phyloP scores from a whole-genome alignment of 768 basidiomycete genomes.

The Daedalea quercina region DNA sequence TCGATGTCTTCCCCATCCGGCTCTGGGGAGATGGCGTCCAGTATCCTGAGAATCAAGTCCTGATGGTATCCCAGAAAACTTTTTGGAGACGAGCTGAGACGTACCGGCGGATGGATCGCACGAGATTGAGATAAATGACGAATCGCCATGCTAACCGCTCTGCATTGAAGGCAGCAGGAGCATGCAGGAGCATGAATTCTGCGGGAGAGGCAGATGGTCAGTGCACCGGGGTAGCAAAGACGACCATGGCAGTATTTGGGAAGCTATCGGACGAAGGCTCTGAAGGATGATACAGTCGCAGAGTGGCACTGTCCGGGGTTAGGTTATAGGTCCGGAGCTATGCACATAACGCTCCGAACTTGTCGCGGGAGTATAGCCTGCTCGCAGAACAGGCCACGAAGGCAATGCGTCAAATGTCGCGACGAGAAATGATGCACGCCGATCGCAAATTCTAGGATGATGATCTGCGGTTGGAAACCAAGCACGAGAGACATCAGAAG shows the following conservation, averaged over 20 bases:
- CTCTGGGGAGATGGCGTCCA: slow-evolving; percentile 69
- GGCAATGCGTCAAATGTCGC: not conserved
- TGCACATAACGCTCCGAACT: not conserved
- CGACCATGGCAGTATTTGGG: not conserved
- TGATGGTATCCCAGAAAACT: slow-evolving; percentile 1
- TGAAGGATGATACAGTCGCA: not conserved
- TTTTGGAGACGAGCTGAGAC: slow-evolving; percentile 12
- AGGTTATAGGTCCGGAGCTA: not conserved
- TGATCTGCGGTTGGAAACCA: too few species aligned
- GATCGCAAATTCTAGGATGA: too few species aligned
- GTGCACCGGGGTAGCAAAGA: not conserved
- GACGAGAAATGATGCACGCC: too few species aligned
- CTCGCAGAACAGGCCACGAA: not conserved
- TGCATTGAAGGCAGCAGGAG: slow-evolving; percentile 67
- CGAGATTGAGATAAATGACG: slow-evolving; percentile 84
- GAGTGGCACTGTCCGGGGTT: not conserved
- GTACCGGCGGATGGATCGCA: slow-evolving; percentile 72
- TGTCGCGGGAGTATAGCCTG: not conserved
- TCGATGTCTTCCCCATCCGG: slow-evolving; percentile 56
- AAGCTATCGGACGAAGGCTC: not conserved
- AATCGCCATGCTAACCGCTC: slow-evolving; percentile 83
- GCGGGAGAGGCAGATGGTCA: slow-evolving; percentile 9
- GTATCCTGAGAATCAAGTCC: slow-evolving; percentile 40
- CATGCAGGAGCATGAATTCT: slow-evolving; percentile 84
- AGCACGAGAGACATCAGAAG: too few species aligned